Evolutionary conservation across 805 yeast genomes (phyloP).

Genomic region (Kodamaea restingae): DNA sequence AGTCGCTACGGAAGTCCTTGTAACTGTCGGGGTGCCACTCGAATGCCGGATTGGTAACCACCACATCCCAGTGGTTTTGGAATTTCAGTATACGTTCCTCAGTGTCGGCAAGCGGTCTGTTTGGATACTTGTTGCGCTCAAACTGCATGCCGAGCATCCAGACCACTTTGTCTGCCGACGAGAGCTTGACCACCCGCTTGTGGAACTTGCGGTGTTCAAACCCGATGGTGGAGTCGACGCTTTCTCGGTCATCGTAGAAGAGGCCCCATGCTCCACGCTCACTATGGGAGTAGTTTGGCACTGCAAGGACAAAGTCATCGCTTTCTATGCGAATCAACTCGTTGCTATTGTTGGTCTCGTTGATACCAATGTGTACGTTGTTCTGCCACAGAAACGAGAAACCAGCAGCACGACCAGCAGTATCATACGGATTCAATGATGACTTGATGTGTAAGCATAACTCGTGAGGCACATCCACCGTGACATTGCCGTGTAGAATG

Average conservation of each 20-base stretch:
- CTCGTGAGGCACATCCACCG: constrained; percentile 46
- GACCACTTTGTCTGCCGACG: constrained; percentile 55
- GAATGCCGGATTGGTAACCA: constrained; percentile 53
- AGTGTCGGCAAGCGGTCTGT: constrained; percentile 27
- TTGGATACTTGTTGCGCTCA: constrained; percentile 51
- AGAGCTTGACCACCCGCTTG: constrained; percentile 51
- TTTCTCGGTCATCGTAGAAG: constrained; percentile 23
- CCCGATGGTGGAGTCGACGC: constrained; percentile 14
- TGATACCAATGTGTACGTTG: constrained; percentile 46
- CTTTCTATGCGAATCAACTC: constrained; percentile 54
- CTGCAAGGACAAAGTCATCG: constrained; percentile 51
- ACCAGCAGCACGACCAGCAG: constrained; percentile 58
- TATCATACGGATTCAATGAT: constrained; percentile 53
- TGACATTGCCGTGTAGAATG: constrained; percentile 50
- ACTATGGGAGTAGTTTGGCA: constrained; percentile 45
- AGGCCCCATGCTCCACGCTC: constrained; percentile 38
- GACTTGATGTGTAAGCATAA: constrained; percentile 63
- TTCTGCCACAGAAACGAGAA: constrained; percentile 63
- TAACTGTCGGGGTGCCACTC: constrained; percentile 74
- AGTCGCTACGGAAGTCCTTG: constrained; percentile 74
- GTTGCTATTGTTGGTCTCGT: constrained; percentile 45
- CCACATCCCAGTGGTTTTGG: constrained; percentile 61
- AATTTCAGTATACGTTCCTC: constrained; percentile 46
- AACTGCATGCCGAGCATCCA: constrained; percentile 77
- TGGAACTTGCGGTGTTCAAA: constrained; percentile 29